A percentile compares a stretch with the other conserved stretches of the same genome.
These are phyloP conservation scores for Labyrinthula sp. DNA, from an alignment of 352 stramenopile species.

Conservation along the genomic window DNA sequence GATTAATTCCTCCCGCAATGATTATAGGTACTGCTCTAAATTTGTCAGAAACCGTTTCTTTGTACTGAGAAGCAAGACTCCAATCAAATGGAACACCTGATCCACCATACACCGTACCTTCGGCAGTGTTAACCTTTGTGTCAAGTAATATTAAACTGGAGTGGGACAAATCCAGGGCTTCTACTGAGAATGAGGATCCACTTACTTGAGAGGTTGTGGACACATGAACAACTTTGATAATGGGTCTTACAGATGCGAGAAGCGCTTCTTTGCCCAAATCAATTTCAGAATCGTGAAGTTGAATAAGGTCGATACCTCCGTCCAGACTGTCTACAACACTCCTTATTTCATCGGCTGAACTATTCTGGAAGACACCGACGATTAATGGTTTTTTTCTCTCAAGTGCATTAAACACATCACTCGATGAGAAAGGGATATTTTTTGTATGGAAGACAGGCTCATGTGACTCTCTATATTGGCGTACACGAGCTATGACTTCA, in stretches of 20 bases:
- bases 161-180: slow-evolving; percentile 33
- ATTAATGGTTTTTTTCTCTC: slow-evolving; percentile 40
- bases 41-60: slow-evolving; percentile 30
- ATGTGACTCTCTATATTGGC: slow-evolving; percentile 70
- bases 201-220: slow-evolving; percentile 29
- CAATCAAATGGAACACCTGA: slow-evolving; percentile 86
- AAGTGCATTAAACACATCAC: neutral
- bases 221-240: slow-evolving; percentile 58
- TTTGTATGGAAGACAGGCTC: neutral
- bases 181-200: slow-evolving; percentile 35
- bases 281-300: slow-evolving; percentile 84
- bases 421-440: neutral
- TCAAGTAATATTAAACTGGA: slow-evolving; percentile 77
- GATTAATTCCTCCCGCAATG: slow-evolving; percentile 77
- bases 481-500: slow-evolving; percentile 65
- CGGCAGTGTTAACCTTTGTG: slow-evolving; percentile 80
- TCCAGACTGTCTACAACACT: slow-evolving; percentile 53
- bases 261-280: slow-evolving; percentile 51
- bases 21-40: slow-evolving; percentile 64
- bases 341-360: slow-evolving; percentile 67
- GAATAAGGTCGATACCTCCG: slow-evolving; percentile 80
- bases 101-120: slow-evolving; percentile 46
- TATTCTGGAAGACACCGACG: slow-evolving; percentile 82
- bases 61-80: slow-evolving; percentile 66
- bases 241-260: slow-evolving; percentile 63